phyloP scores from a whole-genome alignment of 1,284 basidiomycete genomes.

The Sporisorium sorghi region DNA sequence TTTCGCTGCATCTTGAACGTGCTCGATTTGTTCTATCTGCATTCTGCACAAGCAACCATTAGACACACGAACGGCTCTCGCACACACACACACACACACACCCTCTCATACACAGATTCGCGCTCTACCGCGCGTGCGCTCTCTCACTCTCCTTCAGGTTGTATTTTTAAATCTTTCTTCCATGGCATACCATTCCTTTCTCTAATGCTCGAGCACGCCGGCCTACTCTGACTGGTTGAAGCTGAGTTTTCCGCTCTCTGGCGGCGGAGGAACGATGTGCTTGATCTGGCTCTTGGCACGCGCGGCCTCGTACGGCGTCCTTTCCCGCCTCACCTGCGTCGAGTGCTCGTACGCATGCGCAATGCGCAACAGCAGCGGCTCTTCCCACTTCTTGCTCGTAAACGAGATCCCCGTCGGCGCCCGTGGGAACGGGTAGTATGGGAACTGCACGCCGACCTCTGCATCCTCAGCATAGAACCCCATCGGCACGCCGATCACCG shows the following conservation, averaged over 20 bases:
- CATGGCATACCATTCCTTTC: too few species aligned
- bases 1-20: not conserved
- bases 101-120: too few species aligned
- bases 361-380: conserved; percentile 75
- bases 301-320: conserved; percentile 74
- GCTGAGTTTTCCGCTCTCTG: not conserved
- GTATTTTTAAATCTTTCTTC: not conserved
- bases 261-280: conserved; percentile 70
- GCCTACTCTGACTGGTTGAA: not conserved
- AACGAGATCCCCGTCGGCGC: conserved; percentile 76
- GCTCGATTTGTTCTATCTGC: not conserved
- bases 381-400: conserved; percentile 76
- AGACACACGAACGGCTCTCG: not conserved
- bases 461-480: conserved; percentile 37
- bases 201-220: too few species aligned
- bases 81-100: too few species aligned
- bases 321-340: conserved; percentile 74
- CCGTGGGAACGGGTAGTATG: conserved; percentile 28
- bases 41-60: not conserved
- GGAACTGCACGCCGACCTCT: conserved; percentile 12
- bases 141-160: not conserved
- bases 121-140: not conserved
- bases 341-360: conserved; percentile 78
- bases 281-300: conserved; percentile 76
- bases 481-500: conserved; percentile 39